Percentiles rank a stretch among this genome's conserved stretches.
These are phyloP conservation scores for Hanseniaspora osmophila DNA, from an alignment of 805 yeast species.

Conservation along the genomic window DNA sequence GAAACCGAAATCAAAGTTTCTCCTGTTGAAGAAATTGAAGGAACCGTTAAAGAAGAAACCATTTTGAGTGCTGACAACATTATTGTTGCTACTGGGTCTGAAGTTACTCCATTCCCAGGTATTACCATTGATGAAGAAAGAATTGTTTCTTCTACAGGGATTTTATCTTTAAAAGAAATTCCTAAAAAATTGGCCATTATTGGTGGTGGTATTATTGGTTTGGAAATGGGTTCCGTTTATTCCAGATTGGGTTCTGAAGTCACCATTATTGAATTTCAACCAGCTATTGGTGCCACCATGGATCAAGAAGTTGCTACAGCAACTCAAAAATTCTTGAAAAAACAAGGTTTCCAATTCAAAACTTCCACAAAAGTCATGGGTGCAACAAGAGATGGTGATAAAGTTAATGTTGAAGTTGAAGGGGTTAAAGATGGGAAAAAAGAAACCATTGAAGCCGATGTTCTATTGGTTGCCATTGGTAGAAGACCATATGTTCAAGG, in stretches of 20 bases:
- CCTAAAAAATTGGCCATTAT: conserved; percentile 87
- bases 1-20: conserved; percentile 67
- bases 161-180: conserved; percentile 66
- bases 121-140: conserved; percentile 91
- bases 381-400: conserved; percentile 80
- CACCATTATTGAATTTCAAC: conserved; percentile 82
- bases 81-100: conserved; percentile 96
- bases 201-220: conserved; percentile 99
- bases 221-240: conserved; percentile 98
- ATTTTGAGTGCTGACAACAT: conserved; percentile 69
- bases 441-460: conserved; percentile 76
- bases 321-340: conserved; percentile 76
- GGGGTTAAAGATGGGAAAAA: conserved; percentile 74
- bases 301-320: conserved; percentile 87
- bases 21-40: conserved; percentile 77
- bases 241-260: conserved; percentile 90
- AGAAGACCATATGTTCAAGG: conserved; percentile 95
- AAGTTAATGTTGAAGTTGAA: conserved; percentile 78
- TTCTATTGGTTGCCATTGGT: conserved; percentile 91
- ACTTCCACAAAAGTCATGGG: conserved; percentile 79
- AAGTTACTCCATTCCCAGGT: conserved; percentile 97
- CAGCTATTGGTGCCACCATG: conserved; percentile 95
- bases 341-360: conserved; percentile 92
- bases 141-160: conserved; percentile 93
- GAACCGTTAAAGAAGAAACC: conserved; percentile 46